Evolutionary conservation across 495 filamentous ascomycete genomes (phyloP).

Genomic region (Neurospora sp.): DNA sequence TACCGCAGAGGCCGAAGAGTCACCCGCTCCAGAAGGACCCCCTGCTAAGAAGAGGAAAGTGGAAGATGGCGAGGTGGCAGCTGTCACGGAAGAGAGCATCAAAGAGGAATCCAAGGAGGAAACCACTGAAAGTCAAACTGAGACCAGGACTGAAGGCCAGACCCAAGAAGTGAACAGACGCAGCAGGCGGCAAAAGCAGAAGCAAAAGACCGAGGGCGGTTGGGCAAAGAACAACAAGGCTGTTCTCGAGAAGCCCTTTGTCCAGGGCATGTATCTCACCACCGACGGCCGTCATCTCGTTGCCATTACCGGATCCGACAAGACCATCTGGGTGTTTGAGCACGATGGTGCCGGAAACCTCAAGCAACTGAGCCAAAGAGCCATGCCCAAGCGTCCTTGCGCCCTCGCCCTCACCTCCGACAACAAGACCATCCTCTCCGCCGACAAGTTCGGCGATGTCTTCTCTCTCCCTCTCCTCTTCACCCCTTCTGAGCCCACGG

Average conservation of each 20-base stretch:
- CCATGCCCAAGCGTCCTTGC: constrained; percentile 83
- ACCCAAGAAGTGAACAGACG: constrained; percentile 2
- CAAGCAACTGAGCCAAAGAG: constrained; percentile 58
- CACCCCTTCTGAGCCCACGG: constrained; percentile 4
- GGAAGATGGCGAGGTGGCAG: constrained; percentile 5
- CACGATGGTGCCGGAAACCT: constrained; percentile 51
- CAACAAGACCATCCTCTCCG: constrained; percentile 60
- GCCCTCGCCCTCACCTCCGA: constrained; percentile 60
- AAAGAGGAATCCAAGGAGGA: background rate
- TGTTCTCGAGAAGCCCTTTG: constrained; percentile 21
- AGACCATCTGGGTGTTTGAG: constrained; percentile 73
- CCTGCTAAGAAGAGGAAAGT: constrained; percentile 23
- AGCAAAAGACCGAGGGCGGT: constrained; percentile 1
- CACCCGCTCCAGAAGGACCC: constrained; percentile 17
- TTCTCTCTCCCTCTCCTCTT: constrained; percentile 74
- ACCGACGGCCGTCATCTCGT: constrained; percentile 56
- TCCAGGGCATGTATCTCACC: constrained; percentile 49
- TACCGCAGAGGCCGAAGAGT: constrained; percentile 1
- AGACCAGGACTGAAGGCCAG: background rate
- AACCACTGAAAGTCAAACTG: background rate
- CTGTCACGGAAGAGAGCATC: background rate
- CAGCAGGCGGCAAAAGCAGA: constrained; percentile 2
- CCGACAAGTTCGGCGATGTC: constrained; percentile 95
- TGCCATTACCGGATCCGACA: constrained; percentile 79
- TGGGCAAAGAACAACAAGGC: constrained; percentile 4